Base-by-base conservation (phyloP, 805 yeast species). In the Metschnikowia reukaufii region DNA sequence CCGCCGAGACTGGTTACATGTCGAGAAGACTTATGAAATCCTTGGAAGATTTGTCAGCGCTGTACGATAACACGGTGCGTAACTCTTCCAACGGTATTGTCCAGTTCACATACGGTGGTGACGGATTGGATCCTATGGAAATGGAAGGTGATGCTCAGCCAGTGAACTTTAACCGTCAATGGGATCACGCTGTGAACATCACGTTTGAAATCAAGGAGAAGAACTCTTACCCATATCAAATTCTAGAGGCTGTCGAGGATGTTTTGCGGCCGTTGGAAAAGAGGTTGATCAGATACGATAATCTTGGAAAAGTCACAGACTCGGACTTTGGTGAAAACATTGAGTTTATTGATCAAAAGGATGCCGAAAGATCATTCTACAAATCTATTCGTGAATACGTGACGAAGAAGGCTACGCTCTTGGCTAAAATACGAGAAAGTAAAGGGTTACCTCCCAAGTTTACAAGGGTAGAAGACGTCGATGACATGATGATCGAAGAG, bases 71-170 rank as follows among this genome's bases (percentile, higher is more conserved):
- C 59, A 92, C 98, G 0, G 97, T 94, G 35, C 80, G 99, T 63
- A 94, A 96, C 50, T 92, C 98, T 1, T 80, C 95, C 45, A 90
- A 90, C 64, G 96, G 97, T 68, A 88, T 94, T 63, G 99, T 94
- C 15, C 99, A 94, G 69, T 94, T 94, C 69, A 88, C 89, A 30
- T 94, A 94, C 63, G 99, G 99, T 68, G 99, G 98, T 53, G 99
- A 94, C 67, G 97, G 98, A 39, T 78, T 94, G 54, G 99, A 94
- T 74, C 99, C 99, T 3, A 77, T 88, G 63, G 97, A 92, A 68
- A 94, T 94, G 99, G 99, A 95, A 70, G 99, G 99, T 57, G 97
- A 95, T 67, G 97, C 98, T 1, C 81, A 76, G 59, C 99, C 99
- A 0, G 99, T 94, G 30, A 90, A 95, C 64, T 92, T 94, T 65